Evolutionary conservation across 2,329 filamentous ascomycete genomes (phyloP).

Genomic region (Ceratocystis papillata): DNA sequence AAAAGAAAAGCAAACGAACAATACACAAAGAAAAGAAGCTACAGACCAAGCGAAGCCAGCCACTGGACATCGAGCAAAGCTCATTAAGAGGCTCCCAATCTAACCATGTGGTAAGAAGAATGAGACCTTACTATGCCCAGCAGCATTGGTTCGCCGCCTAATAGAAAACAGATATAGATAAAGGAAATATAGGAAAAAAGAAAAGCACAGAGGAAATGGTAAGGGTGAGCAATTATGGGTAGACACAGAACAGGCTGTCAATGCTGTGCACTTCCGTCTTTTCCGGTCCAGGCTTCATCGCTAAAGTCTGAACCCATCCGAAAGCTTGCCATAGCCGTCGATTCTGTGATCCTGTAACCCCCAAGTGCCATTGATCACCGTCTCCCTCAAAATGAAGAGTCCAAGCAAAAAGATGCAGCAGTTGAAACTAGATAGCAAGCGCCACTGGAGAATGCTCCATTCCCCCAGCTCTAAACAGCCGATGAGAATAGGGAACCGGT

Average conservation of each 20-base stretch:
- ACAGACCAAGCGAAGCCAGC: background rate
- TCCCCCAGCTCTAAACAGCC: background rate
- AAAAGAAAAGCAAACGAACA: slow-evolving; percentile 19
- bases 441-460: background rate
- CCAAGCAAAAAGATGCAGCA: background rate
- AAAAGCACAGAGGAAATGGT: slow-evolving; percentile 20
- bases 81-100: background rate
- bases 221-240: slow-evolving; percentile 16
- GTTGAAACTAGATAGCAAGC: background rate
- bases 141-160: background rate
- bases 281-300: background rate
- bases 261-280: slow-evolving; percentile 1
- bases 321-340: background rate
- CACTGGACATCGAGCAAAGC: background rate
- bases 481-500: background rate
- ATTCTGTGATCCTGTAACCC: background rate
- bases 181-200: slow-evolving; percentile 19
- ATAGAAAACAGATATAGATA: slow-evolving; percentile 8
- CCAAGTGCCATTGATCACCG: background rate
- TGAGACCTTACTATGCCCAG: background rate
- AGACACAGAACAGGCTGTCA: slow-evolving; percentile 12
- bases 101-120: background rate
- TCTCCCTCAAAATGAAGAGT: background rate
- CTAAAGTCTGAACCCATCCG: background rate
- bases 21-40: slow-evolving; percentile 18